Evolutionary conservation across 2,329 filamentous ascomycete species (phyloP), one percentile per base, ranked within the genome.

Genomic region (Fusarium buxicola): DNA sequence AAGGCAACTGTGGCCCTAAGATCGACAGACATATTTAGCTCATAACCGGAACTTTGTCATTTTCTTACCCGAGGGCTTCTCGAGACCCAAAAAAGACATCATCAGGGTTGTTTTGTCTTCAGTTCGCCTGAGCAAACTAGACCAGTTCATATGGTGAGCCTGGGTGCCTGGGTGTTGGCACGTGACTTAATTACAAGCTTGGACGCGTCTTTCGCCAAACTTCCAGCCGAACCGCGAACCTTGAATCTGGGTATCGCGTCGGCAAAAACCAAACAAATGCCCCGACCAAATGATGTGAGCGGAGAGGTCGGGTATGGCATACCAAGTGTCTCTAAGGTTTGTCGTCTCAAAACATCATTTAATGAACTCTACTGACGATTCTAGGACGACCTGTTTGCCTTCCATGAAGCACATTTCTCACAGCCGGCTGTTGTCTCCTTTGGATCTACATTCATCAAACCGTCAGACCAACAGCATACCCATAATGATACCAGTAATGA

Each of bases 321-420:
- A 27, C 70, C 72, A 16, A 60, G 67, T 30, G 63, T 76, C n/a
- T 72, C 72, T 5, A 44, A 64, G 35, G 73, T 74, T 48, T 32
- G 72, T 64, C 10, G 10, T 2, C 16, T 31, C 28, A 9, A 1
- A 13, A 18, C 32, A 30, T 27, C 27, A 13, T 9, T 13, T 15
- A 15, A 18, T 34, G n/a, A 21, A n/a, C 15, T 44, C 7, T 27
- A 39, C 65, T 75, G 46, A 76, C 51, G 18, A 2, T n/a, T 38
- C 18, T 60, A 90, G 88, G 79, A 84, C 73, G 88, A 91, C 38
- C 76, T 90, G 28, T 72, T 77, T 49, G 76, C 77, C 25, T 91
- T 91, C 68, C 83, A 87, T 61, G 75, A 82, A 36, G 74, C 80
- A 15, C 89, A 92, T 68, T 91, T 92, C 73, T 81, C 81, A 10